Base-by-base conservation (phyloP, 805 yeast genomes). In the Barnettozyma sp. region DNA sequence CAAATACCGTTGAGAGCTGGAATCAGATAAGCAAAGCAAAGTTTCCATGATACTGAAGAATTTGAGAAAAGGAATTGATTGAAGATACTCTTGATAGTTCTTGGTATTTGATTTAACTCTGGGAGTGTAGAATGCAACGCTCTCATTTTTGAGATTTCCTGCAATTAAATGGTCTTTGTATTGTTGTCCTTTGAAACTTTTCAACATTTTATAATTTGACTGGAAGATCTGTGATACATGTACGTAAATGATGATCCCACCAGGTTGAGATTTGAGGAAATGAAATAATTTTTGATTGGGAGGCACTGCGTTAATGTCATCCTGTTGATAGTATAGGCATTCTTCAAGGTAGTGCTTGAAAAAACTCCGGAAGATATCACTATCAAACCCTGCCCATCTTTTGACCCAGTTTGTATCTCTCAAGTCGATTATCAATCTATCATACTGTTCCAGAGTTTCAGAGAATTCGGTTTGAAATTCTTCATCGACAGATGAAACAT, bases 351-450 rank as follows among this genome's bases (percentile, higher is more conserved):
- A 78, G 51, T 78, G 83, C 40, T 79, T 68, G 33, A 77, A 59
- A 43, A 78, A 78, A 2, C 82, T 72, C 40, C 69, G 66, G 55
- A 78, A 78, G 3, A 78, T 58, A 45, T 75, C 78, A 36, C 74
- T 62, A 42, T 75, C 81, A 38, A 69, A 58, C 34, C 66, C 60
- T 36, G 69, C 63, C 84, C 84, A 78, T 44, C 76, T 60, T 38
- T 67, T 60, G 8, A 75, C 78, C 85, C 85, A 78, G 5, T 43
- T 32, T 18, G 64, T 49, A 6, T 81, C 83, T 39, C 61, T 68
- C 7, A 82, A 76, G 41, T 78, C 78, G 11, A 52, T 42, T 4
- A 15, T 17, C 3, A 50, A 24, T 7, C 37, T 63, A 50, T 30
- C 76, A 71, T 39, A 9, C 4, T 30, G 29, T n/a, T 32, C 37